phyloP scores from a whole-genome alignment of 2,329 filamentous ascomycete species.

The Colletotrichum sublineola region DNA sequence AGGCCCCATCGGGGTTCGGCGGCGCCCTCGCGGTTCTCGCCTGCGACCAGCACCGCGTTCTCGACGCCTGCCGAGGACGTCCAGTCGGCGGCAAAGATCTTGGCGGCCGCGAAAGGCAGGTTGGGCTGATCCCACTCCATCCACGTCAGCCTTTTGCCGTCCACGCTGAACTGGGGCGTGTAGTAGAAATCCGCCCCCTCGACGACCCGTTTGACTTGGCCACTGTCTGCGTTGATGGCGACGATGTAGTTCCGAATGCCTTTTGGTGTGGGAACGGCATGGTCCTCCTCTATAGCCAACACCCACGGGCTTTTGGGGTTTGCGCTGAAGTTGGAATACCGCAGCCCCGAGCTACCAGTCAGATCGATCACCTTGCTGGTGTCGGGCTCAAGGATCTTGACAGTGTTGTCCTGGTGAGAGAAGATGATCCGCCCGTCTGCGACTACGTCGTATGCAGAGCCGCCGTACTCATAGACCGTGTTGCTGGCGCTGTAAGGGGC shows the following conservation, averaged over 20 bases:
- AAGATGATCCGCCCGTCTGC: slow-evolving; percentile 60
- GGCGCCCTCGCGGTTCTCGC: slow-evolving; percentile 57
- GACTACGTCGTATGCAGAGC: slow-evolving; percentile 57
- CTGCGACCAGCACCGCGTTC: slow-evolving; percentile 55
- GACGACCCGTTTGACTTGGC: slow-evolving; percentile 55
- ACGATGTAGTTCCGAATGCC: slow-evolving; percentile 56
- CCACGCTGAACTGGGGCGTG: slow-evolving; percentile 61
- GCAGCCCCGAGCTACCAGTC: slow-evolving; percentile 51
- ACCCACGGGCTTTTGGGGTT: slow-evolving; percentile 57
- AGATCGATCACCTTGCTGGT: slow-evolving; percentile 51
- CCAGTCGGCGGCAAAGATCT: slow-evolving; percentile 61
- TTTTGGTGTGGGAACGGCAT: slow-evolving; percentile 52
- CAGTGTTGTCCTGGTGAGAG: slow-evolving; percentile 57
- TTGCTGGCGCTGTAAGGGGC: slow-evolving; percentile 58
- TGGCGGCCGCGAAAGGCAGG: slow-evolving; percentile 64
- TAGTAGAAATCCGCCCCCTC: slow-evolving; percentile 66
- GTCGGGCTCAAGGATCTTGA: slow-evolving; percentile 58
- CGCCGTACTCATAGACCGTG: slow-evolving; percentile 67
- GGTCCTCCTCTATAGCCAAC: slow-evolving; percentile 66
- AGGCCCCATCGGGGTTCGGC: slow-evolving; percentile 65
- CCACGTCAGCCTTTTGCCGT: slow-evolving; percentile 63
- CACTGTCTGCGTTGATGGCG: slow-evolving; percentile 57
- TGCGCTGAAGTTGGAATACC: slow-evolving; percentile 62
- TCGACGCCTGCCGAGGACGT: slow-evolving; percentile 48
- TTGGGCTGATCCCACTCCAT: slow-evolving; percentile 68